Base-by-base conservation (phyloP, 257 asterid genomes). In the Parsonsia alboflavescens region DNA sequence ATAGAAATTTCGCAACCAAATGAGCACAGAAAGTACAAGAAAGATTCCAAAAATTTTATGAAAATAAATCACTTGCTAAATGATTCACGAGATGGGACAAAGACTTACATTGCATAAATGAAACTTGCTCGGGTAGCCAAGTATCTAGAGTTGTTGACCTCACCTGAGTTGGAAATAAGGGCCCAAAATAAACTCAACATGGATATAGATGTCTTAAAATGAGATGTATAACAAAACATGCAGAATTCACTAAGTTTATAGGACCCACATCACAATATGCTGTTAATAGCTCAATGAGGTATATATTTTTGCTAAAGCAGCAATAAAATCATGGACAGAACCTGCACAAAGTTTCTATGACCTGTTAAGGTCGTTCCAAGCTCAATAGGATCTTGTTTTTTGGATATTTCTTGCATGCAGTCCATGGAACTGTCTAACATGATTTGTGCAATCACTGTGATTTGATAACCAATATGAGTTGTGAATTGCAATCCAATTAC, bases 41-140 rank as follows among this genome's bases (percentile, higher is more conserved):
- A 13, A 54, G 49, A 63, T 5, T 22, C 26, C 24, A 15, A 59
- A 59, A 59, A 24, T 0, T 63, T 16, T 17, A 39, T 19, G 28
- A 64, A 64, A 39, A 8, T 36, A 33, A 36, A 17, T 28, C 39
- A 39, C 13, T 63, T 64, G 44, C 28, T 48, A 21, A 50, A 16
- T 63, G n/a, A 74, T 26, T 49, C 13, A 33, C 12, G 12, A 45
- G 24, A 39, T 44, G 80, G 46, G 74, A 46, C 59, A 74, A 66
- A 62, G 62, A 79, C 88, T 82, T 81, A 92, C 99, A 84, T 84
- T 92, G 90, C 98, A 94, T 87, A 77, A 87, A 89, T n/a, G 84
- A 77, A 68, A 94, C 85, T 79, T 92, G 98, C 84, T 94, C 97
- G 2, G 99, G 98, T 50, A 94, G 90, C 99, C 99, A 94, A 46